These are phyloP conservation scores for Ophiostoma perfectum DNA, from an alignment of 2,329 filamentous ascomycete genomes.

Conservation along the genomic window DNA sequence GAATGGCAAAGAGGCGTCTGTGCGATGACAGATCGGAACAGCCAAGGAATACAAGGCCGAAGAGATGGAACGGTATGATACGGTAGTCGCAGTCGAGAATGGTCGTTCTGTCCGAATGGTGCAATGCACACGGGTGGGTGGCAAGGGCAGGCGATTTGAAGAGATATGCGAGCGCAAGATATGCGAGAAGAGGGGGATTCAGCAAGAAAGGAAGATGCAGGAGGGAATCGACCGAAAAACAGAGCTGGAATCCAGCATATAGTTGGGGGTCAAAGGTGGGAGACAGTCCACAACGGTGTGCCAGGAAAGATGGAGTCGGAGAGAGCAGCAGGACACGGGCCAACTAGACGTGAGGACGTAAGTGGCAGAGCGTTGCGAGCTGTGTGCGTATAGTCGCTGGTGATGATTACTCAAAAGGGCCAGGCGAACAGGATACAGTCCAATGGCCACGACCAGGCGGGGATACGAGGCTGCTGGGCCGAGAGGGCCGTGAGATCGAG, in stretches of 20 bases:
- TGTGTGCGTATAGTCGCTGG: neutral
- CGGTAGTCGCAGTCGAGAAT: constrained; percentile 9
- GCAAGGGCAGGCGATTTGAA: neutral
- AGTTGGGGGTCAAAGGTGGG: constrained; percentile 5
- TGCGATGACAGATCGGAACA: neutral
- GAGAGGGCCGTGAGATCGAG: neutral
- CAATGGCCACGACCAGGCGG: neutral
- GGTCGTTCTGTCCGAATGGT: neutral
- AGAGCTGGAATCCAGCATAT: constrained; percentile 4
- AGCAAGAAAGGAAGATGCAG: neutral
- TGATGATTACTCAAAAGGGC: neutral
- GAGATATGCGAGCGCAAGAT: neutral
- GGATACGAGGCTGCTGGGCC: neutral
- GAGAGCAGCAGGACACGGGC: neutral
- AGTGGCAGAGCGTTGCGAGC: neutral
- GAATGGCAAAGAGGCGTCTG: neutral
- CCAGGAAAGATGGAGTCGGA: neutral
- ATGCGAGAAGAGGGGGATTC: too few species aligned
- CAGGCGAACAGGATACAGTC: neutral
- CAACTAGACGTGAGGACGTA: constrained; percentile 3
- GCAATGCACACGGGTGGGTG: neutral
- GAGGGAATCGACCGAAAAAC: neutral
- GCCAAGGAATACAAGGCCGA: neutral
- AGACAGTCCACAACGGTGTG: neutral
- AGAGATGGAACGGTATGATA: constrained; percentile 5